Percentiles rank a stretch among this genome's conserved stretches.
Conservation (phyloP, 305 asterid species). For the Plantago lanceolata region DNA sequence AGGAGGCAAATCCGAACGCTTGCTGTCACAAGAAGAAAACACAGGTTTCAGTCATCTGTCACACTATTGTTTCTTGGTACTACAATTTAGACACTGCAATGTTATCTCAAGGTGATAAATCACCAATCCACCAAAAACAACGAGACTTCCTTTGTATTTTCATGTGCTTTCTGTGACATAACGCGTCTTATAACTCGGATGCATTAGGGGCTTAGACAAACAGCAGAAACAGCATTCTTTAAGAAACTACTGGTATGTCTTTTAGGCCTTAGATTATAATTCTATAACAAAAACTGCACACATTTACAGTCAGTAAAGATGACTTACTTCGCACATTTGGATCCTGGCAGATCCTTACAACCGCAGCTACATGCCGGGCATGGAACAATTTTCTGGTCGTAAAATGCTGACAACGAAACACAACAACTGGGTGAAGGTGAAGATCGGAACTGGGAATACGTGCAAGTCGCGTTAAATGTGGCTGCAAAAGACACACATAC, state of each 20-base stretch:
- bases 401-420: conserved; percentile 75
- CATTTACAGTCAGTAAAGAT: neutral
- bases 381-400: conserved; percentile 43
- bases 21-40: conserved; percentile 6
- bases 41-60: neutral
- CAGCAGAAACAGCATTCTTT: no score
- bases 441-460: conserved; percentile 63
- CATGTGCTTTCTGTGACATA: neutral
- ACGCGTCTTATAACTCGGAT: neutral
- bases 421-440: conserved; percentile 59
- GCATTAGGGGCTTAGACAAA: neutral
- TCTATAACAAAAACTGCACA: neutral
- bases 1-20: conserved; percentile 44
- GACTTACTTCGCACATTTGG: conserved; percentile 51
- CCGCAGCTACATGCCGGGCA: conserved; percentile 80
- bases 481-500: conserved; percentile 32
- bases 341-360: conserved; percentile 40
- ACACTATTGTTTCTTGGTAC: no score
- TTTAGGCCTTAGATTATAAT: neutral
- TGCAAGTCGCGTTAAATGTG: conserved; percentile 67
- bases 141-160: neutral
- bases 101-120: neutral
- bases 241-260: neutral
- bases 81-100: no score
- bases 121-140: no score